Evolutionary conservation across 345 rosid genomes (phyloP).

Genomic region (Lepidium didymum): DNA sequence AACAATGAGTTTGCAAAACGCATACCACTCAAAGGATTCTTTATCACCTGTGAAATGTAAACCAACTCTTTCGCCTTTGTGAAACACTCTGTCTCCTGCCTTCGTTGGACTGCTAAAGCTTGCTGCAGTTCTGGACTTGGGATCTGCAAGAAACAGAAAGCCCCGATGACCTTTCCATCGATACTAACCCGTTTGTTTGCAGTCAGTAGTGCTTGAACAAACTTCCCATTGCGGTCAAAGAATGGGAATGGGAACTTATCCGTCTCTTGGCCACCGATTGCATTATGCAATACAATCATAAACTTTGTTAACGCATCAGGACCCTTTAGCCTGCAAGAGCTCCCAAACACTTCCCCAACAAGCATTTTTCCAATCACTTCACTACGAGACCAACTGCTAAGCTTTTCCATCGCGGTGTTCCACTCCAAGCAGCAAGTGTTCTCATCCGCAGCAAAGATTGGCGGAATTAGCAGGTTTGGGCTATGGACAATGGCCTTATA

Average conservation of each 20-base stretch:
- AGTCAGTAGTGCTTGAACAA: constrained; percentile 76
- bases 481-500: constrained; percentile 88
- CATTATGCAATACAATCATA: constrained; percentile 85
- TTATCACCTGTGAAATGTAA: constrained; percentile 90
- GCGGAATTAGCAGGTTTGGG: constrained; percentile 93
- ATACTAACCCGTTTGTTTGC: constrained; percentile 71
- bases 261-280: constrained; percentile 79
- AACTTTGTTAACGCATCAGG: constrained; percentile 83
- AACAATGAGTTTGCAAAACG: constrained; percentile 74
- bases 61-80: constrained; percentile 78
- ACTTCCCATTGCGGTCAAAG: constrained; percentile 65
- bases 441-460: constrained; percentile 91
- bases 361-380: constrained; percentile 82
- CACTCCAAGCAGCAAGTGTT: constrained; percentile 90
- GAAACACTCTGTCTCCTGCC: constrained; percentile 62
- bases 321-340: constrained; percentile 83
- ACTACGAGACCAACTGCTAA: constrained; percentile 67
- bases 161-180: constrained; percentile 74
- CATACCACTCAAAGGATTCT: constrained; percentile 78
- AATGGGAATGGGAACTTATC: constrained; percentile 77
- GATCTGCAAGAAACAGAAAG: constrained; percentile 94
- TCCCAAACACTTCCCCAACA: constrained; percentile 92
- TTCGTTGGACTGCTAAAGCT: constrained; percentile 65
- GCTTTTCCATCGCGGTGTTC: constrained; percentile 97
- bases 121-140: constrained; percentile 92